Conservation (phyloP, 306 rosid species). For the Dalbergia cochinchinensis region DNA sequence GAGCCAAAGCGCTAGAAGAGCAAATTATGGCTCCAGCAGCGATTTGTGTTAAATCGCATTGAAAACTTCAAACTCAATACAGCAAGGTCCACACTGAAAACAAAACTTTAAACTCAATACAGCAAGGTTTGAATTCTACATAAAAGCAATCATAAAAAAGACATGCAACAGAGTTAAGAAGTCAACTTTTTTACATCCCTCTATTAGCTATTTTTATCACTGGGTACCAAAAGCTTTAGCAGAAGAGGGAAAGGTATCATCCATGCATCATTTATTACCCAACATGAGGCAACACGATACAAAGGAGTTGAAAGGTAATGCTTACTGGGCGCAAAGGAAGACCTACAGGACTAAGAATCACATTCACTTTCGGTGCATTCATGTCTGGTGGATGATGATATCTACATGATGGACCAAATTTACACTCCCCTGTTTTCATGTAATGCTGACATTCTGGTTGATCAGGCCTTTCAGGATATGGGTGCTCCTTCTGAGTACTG, state of each 20-base stretch:
- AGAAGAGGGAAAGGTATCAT: background rate
- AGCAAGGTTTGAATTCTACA: conserved; percentile 26
- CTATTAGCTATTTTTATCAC: conserved; percentile 6
- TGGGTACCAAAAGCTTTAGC: conserved; percentile 7
- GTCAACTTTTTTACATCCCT: conserved; percentile 31
- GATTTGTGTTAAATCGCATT: conserved; percentile 8
- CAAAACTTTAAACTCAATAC: conserved; percentile 28
- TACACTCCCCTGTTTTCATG: conserved; percentile 97
- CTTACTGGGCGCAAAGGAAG: conserved; percentile 97
- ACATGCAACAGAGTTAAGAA: conserved; percentile 32
- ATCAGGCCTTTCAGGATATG: conserved; percentile 93
- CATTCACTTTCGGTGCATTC: conserved; percentile 59
- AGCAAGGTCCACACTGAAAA: background rate
- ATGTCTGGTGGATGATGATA: conserved; percentile 93
- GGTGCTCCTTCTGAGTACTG: conserved; percentile 73
- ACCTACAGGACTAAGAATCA: conserved; percentile 72
- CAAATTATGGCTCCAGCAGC: background rate
- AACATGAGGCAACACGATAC: conserved; percentile 35
- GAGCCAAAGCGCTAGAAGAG: conserved; percentile 27
- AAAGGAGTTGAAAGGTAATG: conserved; percentile 45
- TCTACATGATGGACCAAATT: conserved; percentile 95
- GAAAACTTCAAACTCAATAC: conserved; percentile 35
- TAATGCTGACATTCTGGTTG: conserved; percentile 91
- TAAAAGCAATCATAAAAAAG: conserved; percentile 28
- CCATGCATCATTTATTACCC: conserved; percentile 25